Evolutionary conservation across 345 rosid genomes (phyloP).

Genomic region (Moricandia moricandioides): DNA sequence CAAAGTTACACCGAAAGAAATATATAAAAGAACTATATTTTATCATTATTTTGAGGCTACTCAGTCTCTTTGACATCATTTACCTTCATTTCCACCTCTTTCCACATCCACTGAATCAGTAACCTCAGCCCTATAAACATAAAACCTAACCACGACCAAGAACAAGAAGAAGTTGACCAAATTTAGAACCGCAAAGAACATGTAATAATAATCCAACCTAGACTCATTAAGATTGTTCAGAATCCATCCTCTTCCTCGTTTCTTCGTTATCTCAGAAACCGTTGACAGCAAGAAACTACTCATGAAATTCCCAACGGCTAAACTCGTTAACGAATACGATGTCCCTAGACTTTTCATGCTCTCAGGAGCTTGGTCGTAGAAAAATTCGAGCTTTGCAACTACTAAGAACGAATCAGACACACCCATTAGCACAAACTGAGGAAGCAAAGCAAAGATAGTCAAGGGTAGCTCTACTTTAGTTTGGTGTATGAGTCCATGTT

Average conservation of each 20-base stretch:
- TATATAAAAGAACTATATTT: background rate
- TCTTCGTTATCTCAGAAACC: slow-evolving; percentile 48
- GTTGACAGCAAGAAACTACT: slow-evolving; percentile 71
- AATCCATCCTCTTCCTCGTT: slow-evolving; percentile 50
- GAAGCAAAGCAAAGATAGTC: slow-evolving; percentile 56
- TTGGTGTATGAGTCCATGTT: slow-evolving; percentile 26
- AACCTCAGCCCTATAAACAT: slow-evolving; percentile 68
- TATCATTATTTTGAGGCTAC: background rate
- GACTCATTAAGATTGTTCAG: slow-evolving; percentile 69
- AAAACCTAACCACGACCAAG: slow-evolving; percentile 51
- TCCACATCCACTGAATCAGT: slow-evolving; percentile 55
- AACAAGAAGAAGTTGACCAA: slow-evolving; percentile 62
- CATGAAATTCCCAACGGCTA: slow-evolving; percentile 65
- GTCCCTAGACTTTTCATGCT: slow-evolving; percentile 94
- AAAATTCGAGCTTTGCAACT: slow-evolving; percentile 80
- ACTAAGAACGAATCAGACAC: slow-evolving; percentile 68
- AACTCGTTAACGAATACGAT: slow-evolving; percentile 50
- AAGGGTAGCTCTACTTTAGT: slow-evolving; percentile 43
- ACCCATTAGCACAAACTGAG: slow-evolving; percentile 75
- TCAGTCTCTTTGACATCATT: slow-evolving; percentile 4
- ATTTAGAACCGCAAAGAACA: slow-evolving; percentile 57
- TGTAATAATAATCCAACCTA: slow-evolving; percentile 66
- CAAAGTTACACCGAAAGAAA: background rate
- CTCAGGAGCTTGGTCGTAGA: slow-evolving; percentile 92
- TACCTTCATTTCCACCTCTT: slow-evolving; percentile 44